A percentile compares a stretch with the other conserved stretches of the same genome.
phyloP scores from a whole-genome alignment of 306 rosid genomes.

The Prosopis cineraria region DNA sequence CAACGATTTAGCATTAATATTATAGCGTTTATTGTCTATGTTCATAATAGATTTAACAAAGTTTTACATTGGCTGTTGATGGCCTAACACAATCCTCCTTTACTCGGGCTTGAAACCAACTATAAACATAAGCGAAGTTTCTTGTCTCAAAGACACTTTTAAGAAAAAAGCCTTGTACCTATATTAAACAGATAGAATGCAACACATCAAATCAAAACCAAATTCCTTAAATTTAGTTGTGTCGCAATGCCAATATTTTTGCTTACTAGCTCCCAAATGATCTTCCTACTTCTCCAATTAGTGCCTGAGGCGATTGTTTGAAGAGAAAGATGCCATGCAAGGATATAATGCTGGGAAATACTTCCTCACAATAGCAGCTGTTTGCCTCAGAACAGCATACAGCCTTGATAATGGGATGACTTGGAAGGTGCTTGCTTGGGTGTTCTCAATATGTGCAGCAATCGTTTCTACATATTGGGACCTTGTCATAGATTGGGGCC shows the following conservation, averaged over 20 bases:
- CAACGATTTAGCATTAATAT: no score
- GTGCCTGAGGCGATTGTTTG: conserved; percentile 61
- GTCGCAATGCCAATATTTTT: background rate
- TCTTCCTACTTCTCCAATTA: conserved; percentile 13
- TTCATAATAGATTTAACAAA: no score
- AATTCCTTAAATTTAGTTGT: background rate
- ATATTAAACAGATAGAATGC: background rate
- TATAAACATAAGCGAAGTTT: no score
- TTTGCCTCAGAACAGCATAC: conserved; percentile 57
- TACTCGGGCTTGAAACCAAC: no score
- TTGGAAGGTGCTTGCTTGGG: conserved; percentile 49
- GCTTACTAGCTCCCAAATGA: background rate
- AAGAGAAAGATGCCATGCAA: conserved; percentile 69
- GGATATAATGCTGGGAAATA: conserved; percentile 63
- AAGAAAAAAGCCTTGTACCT: background rate
- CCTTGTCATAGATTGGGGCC: conserved; percentile 75
- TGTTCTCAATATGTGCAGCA: conserved; percentile 57
- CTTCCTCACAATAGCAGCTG: conserved; percentile 65
- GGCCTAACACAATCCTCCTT: no score
- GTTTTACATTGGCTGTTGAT: no score
- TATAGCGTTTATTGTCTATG: no score
- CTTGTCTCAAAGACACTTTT: background rate
- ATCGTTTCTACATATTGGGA: conserved; percentile 64
- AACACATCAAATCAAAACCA: background rate
- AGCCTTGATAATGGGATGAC: conserved; percentile 32